Evolutionary conservation across 345 rosid species (phyloP), one percentile per base, ranked within the genome.

Genomic region (Raphanus sativus): DNA sequence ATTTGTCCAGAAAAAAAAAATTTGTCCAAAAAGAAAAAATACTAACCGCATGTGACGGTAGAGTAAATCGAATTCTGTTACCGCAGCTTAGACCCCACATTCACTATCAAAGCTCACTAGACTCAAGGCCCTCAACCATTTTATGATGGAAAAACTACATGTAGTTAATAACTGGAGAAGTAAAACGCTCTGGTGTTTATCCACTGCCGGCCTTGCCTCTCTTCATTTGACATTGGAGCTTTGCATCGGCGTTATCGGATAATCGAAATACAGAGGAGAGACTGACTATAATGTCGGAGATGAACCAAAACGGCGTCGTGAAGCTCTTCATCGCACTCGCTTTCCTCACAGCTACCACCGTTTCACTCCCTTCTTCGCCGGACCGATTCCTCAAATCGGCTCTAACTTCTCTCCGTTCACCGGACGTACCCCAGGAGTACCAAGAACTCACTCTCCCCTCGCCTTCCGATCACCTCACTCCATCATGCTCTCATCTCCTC

Each of bases 401-500:
- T 26, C 21, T 75, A 3, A 40, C 73, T 16, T 15, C 70, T 69
- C 74, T 65, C 55, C 62, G 77, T 1, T 71, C 82, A 4, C 2
- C 33, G 10, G 58, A 11, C 28, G 11, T 58, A 70, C 81, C 86
- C 10, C 85, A 83, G 70, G 74, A 89, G 56, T 89, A 76, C 82
- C 60, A 87, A 24, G 97, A 94, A 56, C 73, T 90, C 62, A 65
- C 79, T 36, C 85, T 5, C n/a, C 90, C 92, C 26, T 75, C 86
- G 17, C 87, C 92, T 48, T 81, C 83, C 60, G 91, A 86, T 75
- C 83, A 74, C 12, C 78, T 83, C 45, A 71, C 86, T 1, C 92
- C 97, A 3, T 80, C 95, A 11, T 92, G 89, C 81, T 25, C 89
- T 34, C 85, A 69, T 78, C 78, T 77, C 36, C 55, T 89, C 80